A percentile compares a stretch with the other conserved stretches of the same genome.
phyloP scores from a whole-genome alignment of 257 asterid genomes.

The Oldenlandia corymbosa region DNA sequence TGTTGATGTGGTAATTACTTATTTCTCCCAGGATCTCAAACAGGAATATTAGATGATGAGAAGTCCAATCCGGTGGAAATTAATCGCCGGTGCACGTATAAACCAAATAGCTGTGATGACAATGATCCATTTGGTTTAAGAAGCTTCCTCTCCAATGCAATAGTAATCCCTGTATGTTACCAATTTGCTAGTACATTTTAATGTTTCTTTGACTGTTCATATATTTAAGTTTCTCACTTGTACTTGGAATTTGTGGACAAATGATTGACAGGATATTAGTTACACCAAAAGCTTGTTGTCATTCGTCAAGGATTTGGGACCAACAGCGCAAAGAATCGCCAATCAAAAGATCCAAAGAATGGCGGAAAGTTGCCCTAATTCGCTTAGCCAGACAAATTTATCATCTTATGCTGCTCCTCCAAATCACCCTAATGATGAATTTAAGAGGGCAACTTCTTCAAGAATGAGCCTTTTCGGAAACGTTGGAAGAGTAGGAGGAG shows the following conservation, averaged over 20 bases:
- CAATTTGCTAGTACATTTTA: background rate
- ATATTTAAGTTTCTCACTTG: no score
- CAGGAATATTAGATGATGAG: conserved; percentile 32
- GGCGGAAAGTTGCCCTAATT: conserved; percentile 13
- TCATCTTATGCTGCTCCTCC: background rate
- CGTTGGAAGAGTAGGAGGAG: no score
- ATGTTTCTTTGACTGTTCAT: no score
- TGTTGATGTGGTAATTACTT: no score
- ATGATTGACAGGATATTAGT: conserved; percentile 28
- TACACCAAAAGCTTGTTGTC: conserved; percentile 59
- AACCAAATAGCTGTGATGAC: conserved; percentile 2
- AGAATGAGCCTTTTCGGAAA: no score
- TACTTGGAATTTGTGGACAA: conserved; percentile 33
- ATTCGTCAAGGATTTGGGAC: conserved; percentile 60
- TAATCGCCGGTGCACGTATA: conserved; percentile 42
- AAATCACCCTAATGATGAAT: no score
- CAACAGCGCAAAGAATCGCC: conserved; percentile 58
- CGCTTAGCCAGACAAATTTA: no score
- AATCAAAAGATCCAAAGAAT: conserved; percentile 34
- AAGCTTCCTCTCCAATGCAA: conserved; percentile 14
- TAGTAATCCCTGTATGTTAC: conserved; percentile 38
- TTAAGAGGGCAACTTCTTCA: no score
- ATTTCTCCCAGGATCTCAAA: background rate
- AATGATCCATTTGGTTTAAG: conserved; percentile 13
- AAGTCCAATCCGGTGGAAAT: conserved; percentile 15